These are phyloP conservation scores for Tricholoma hemisulphureum DNA, from an alignment of 768 basidiomycete genomes.

Conservation along the genomic window DNA sequence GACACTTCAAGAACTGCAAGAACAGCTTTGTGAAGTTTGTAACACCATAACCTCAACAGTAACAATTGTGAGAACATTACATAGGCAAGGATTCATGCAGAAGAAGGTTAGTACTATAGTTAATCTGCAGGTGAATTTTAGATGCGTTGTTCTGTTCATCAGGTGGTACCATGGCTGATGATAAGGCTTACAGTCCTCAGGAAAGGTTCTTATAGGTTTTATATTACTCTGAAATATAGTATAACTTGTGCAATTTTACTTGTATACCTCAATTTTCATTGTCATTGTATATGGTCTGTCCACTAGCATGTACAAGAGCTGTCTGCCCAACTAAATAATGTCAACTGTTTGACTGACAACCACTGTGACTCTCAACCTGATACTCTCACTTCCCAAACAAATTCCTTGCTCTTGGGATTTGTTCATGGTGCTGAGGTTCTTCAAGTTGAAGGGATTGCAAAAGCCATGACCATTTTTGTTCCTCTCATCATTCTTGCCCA, in stretches of 20 bases:
- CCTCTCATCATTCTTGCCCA: neutral
- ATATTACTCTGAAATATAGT: too few species aligned
- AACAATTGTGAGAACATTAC: constrained; percentile 18
- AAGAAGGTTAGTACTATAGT: too few species aligned
- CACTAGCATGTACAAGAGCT: too few species aligned
- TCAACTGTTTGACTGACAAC: too few species aligned
- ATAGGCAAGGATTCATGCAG: too few species aligned
- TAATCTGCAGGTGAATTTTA: neutral
- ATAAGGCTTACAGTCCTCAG: neutral
- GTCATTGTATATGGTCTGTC: too few species aligned
- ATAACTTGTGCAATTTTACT: too few species aligned
- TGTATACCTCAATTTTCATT: too few species aligned
- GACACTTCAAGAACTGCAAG: constrained; percentile 15
- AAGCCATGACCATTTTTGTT: neutral
- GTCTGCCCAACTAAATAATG: too few species aligned
- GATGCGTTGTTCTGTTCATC: neutral
- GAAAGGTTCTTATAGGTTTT: too few species aligned
- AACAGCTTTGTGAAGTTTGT: constrained; percentile 13
- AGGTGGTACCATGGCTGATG: neutral
- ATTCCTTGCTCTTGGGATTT: neutral
- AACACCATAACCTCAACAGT: constrained; percentile 7
- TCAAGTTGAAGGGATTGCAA: too few species aligned
- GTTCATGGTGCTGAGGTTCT: neutral
- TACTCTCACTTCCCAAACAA: neutral
- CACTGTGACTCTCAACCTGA: neutral